These are phyloP conservation scores for Phytopythium kandeliae DNA, from an alignment of 352 stramenopile genomes.

Conservation along the genomic window DNA sequence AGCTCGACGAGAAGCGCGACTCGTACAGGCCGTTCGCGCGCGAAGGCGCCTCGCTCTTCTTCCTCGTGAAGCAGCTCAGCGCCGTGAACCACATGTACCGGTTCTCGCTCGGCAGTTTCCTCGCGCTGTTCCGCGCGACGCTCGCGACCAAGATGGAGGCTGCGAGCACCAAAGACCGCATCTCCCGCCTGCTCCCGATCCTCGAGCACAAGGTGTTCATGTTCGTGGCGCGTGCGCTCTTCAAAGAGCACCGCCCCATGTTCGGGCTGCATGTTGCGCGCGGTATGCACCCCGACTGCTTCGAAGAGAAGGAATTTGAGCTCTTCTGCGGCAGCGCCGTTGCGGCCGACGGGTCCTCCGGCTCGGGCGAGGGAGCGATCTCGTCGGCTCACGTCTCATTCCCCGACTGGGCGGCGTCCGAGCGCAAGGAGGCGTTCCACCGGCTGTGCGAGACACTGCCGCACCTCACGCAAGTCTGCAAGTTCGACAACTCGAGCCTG, in stretches of 20 bases:
- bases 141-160: conserved; percentile 81
- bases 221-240: conserved; percentile 89
- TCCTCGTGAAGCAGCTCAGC: conserved; percentile 89
- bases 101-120: conserved; percentile 90
- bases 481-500: conserved; percentile 76
- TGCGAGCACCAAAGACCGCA: conserved; percentile 67
- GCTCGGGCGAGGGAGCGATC: conserved; percentile 3
- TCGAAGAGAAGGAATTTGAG: conserved; percentile 92
- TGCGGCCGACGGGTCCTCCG: not conserved
- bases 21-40: conserved; percentile 87
- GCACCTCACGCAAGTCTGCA: conserved; percentile 58
- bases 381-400: conserved; percentile 15
- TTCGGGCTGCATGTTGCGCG: conserved; percentile 93
- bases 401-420: conserved; percentile 73
- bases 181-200: conserved; percentile 78
- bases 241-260: conserved; percentile 93
- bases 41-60: conserved; percentile 90
- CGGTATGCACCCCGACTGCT: conserved; percentile 89
- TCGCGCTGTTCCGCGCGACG: conserved; percentile 83
- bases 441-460: conserved; percentile 74
- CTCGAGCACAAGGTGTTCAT: conserved; percentile 89
- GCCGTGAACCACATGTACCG: conserved; percentile 95
- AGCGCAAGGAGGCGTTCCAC: conserved; percentile 84
- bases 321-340: conserved; percentile 85
- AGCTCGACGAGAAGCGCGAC: conserved; percentile 91